These are phyloP conservation scores for Gossypium sturtianum DNA, from an alignment of 345 rosid species.

Conservation along the genomic window DNA sequence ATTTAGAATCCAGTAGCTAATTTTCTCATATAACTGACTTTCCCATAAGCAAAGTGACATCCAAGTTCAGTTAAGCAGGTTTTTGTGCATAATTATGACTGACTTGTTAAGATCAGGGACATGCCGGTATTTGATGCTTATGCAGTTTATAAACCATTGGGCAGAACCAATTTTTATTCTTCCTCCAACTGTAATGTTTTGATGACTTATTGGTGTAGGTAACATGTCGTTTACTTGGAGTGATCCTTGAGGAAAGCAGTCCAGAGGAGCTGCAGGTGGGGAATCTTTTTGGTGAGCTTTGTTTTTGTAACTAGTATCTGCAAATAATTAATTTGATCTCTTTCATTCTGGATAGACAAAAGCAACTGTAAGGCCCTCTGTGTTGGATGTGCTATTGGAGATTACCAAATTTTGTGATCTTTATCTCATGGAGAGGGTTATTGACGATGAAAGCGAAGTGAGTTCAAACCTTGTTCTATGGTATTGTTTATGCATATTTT, in stretches of 20 bases:
- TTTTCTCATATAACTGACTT: neutral
- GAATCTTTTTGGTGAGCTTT: neutral
- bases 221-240: conserved; percentile 64
- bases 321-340: conserved; percentile 3
- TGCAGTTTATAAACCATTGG: neutral
- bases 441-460: conserved; percentile 89
- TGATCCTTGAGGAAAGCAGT: conserved; percentile 12
- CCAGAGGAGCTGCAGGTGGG: conserved; percentile 9
- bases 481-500: neutral
- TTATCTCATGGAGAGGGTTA: conserved; percentile 98
- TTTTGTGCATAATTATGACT: neutral
- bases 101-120: neutral
- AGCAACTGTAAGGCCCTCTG: conserved; percentile 86
- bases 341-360: conserved; percentile 48
- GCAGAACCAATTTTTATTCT: neutral
- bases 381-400: conserved; percentile 89
- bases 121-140: neutral
- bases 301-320: conserved; percentile 9
- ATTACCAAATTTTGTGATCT: conserved; percentile 87
- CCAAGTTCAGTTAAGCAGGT: neutral
- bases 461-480: conserved; percentile 18
- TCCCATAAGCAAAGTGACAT: neutral
- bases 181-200: neutral
- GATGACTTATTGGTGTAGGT: conserved; percentile 37
- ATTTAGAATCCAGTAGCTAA: neutral